These are phyloP conservation scores for Eutrema yunnanense DNA, from an alignment of 345 rosid genomes.

Conservation along the genomic window DNA sequence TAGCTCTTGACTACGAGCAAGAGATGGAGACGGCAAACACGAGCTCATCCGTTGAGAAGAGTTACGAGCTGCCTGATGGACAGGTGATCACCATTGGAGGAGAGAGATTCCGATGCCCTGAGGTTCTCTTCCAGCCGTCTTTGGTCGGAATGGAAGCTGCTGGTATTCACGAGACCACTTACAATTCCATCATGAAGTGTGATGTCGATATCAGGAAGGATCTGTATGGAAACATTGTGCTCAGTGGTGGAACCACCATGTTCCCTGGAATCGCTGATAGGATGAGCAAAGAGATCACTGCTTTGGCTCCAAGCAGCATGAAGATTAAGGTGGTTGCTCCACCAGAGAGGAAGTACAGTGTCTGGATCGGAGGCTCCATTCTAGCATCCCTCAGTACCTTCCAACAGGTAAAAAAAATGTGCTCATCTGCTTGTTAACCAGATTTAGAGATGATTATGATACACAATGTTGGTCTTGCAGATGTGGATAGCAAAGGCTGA, in stretches of 20 bases:
- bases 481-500: conserved; percentile 55
- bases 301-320: conserved; percentile 36
- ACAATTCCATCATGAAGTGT: conserved; percentile 26
- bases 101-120: conserved; percentile 34
- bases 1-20: conserved; percentile 37
- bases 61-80: conserved; percentile 45
- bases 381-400: conserved; percentile 46
- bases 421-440: background rate
- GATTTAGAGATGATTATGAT: background rate
- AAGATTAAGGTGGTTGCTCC: conserved; percentile 46
- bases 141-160: conserved; percentile 39
- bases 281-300: conserved; percentile 40
- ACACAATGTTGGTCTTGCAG: conserved; percentile 23
- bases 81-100: conserved; percentile 42
- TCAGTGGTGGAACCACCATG: conserved; percentile 44
- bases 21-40: conserved; percentile 36
- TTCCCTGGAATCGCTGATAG: conserved; percentile 42
- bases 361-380: conserved; percentile 50
- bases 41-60: conserved; percentile 31
- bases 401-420: conserved; percentile 27
- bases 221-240: conserved; percentile 30
- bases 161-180: conserved; percentile 38
- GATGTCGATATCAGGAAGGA: conserved; percentile 25
- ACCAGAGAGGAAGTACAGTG: conserved; percentile 46
- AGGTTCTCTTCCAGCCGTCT: conserved; percentile 40